phyloP scores from a whole-genome alignment of 2,329 filamentous ascomycete genomes.

The Alternaria brassicae region DNA sequence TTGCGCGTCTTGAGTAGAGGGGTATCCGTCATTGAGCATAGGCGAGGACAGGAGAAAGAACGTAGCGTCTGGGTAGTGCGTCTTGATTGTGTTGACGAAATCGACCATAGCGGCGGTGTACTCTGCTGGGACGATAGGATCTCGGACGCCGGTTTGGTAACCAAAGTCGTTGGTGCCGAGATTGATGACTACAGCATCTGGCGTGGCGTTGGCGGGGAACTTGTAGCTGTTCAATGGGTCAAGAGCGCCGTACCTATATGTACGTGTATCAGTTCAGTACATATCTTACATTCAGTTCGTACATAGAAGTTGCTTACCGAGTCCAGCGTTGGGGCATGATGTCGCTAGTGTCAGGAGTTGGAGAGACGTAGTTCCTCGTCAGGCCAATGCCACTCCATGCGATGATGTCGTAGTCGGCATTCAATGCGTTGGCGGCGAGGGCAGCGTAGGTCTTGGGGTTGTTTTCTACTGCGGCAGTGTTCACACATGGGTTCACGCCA shows the following conservation, averaged over 20 bases:
- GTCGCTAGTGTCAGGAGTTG: slow-evolving; percentile 39
- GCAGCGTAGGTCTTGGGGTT: slow-evolving; percentile 55
- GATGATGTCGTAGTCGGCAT: slow-evolving; percentile 54
- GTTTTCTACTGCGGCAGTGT: slow-evolving; percentile 51
- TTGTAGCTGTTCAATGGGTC: slow-evolving; percentile 50
- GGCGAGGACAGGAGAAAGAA: slow-evolving; percentile 55
- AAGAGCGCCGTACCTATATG: slow-evolving; percentile 55
- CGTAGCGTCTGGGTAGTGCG: slow-evolving; percentile 47
- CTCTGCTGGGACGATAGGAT: slow-evolving; percentile 7
- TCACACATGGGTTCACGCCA: slow-evolving; percentile 51
- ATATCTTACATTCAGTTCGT: no score
- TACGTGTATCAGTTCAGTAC: no score
- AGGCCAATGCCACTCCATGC: slow-evolving; percentile 57
- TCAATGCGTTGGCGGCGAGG: slow-evolving; percentile 51
- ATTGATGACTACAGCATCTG: slow-evolving; percentile 54
- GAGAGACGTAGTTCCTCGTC: slow-evolving; percentile 49
- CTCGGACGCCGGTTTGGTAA: slow-evolving; percentile 35
- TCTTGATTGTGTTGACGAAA: slow-evolving; percentile 46
- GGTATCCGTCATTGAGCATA: slow-evolving; percentile 52
- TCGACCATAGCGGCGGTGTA: slow-evolving; percentile 30
- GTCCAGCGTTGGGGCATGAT: slow-evolving; percentile 54
- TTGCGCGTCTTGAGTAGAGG: slow-evolving; percentile 42
- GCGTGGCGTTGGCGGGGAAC: slow-evolving; percentile 43
- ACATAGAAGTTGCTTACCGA: no score
- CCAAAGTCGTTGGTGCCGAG: slow-evolving; percentile 56